Evolutionary conservation across 768 basidiomycete species (phyloP).

Genomic region (Pluteus cervinus): DNA sequence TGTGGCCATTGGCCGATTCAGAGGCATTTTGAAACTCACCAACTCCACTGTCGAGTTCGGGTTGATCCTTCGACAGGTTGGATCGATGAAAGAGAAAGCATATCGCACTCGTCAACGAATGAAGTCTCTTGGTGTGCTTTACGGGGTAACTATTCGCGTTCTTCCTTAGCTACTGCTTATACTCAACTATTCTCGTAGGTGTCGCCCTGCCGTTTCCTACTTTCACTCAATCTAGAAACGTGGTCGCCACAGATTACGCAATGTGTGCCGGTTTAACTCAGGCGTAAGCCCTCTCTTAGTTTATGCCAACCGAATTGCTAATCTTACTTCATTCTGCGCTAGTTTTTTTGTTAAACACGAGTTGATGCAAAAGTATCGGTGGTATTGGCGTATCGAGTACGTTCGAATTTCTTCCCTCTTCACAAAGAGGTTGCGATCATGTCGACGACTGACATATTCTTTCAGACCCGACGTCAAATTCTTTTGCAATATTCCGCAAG

Average conservation of each 20-base stretch:
- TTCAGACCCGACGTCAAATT: conserved; percentile 65
- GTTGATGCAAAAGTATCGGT: conserved; percentile 61
- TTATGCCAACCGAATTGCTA: conserved; percentile 24
- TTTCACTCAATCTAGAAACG: conserved; percentile 5
- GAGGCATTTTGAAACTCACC: conserved; percentile 19
- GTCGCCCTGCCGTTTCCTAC: not conserved
- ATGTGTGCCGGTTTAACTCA: conserved; percentile 75
- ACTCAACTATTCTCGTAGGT: conserved; percentile 6
- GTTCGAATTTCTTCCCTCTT: conserved; percentile 6
- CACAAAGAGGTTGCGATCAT: conserved; percentile 3
- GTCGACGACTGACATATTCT: conserved; percentile 23
- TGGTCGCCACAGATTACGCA: conserved; percentile 48
- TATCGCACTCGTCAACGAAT: conserved; percentile 51
- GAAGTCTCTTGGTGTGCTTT: conserved; percentile 41
- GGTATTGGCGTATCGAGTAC: conserved; percentile 64
- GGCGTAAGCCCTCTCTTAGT: conserved; percentile 35
- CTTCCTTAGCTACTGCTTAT: not conserved
- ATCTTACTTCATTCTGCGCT: conserved; percentile 18
- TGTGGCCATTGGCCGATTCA: conserved; percentile 6
- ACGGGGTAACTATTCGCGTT: conserved; percentile 29
- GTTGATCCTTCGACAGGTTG: conserved; percentile 56
- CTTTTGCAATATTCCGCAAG: conserved; percentile 62
- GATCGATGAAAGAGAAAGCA: conserved; percentile 72
- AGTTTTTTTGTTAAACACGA: conserved; percentile 77
- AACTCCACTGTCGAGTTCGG: conserved; percentile 43